Percentiles rank a stretch among this genome's conserved stretches.
Conservation (phyloP, 75 land plant genomes). For the Cunninghamia lanceolata region DNA sequence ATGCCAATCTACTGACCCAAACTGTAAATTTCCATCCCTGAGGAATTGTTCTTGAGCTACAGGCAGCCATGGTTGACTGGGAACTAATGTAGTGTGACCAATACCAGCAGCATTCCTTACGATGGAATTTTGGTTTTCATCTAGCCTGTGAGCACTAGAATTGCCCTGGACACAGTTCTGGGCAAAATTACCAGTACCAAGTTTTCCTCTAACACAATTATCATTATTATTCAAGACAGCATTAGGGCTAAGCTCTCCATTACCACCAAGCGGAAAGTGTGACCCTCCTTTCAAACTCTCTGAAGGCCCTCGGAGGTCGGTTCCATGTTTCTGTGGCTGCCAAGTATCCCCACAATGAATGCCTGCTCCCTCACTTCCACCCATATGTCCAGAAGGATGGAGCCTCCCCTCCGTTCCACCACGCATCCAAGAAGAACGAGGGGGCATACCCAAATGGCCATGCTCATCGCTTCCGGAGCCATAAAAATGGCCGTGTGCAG, state of each 20-base stretch:
- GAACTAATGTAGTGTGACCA: neutral
- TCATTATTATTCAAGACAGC: neutral
- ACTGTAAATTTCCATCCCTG: neutral
- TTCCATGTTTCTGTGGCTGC: neutral
- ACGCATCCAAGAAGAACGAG: neutral
- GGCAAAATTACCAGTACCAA: neutral
- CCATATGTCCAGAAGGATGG: neutral
- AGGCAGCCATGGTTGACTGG: neutral
- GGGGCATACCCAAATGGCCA: neutral
- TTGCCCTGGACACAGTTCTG: neutral
- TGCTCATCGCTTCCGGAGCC: neutral
- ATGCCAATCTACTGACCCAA: neutral
- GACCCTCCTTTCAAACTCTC: neutral
- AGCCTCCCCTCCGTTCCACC: neutral
- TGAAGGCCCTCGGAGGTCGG: neutral
- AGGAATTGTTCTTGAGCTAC: neutral
- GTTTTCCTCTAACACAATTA: neutral
- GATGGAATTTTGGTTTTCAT: conserved; percentile 5
- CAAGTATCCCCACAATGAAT: neutral
- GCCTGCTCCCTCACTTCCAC: neutral
- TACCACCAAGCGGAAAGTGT: neutral
- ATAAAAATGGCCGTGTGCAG: neutral
- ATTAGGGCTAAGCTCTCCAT: neutral
- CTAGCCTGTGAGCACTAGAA: neutral
- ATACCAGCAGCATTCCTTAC: neutral